Conservation (phyloP, 2,329 filamentous ascomycete genomes). For the Talaromyces marneffei region DNA sequence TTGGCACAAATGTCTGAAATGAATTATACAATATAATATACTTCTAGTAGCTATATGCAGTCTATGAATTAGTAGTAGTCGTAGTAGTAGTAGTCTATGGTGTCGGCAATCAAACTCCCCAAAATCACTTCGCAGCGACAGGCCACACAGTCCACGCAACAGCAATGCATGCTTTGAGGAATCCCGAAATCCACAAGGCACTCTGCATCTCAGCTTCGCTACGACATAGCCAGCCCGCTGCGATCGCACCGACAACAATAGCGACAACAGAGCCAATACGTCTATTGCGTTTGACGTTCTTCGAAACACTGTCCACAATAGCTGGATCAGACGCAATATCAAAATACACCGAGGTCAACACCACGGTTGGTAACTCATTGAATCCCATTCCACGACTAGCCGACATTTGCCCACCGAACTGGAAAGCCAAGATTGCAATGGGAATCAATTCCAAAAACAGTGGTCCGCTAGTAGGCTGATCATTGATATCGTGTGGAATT, state of each 20-base stretch:
- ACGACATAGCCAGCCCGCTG: conserved; percentile 40
- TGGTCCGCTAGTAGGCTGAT: conserved; percentile 21
- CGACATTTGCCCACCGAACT: conserved; percentile 41
- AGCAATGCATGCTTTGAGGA: conserved; percentile 34
- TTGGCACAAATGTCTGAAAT: not conserved
- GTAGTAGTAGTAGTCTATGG: not conserved
- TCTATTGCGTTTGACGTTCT: conserved; percentile 36
- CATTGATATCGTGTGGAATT: conserved; percentile 29
- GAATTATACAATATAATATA: not conserved
- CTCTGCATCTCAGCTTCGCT: conserved; percentile 39
- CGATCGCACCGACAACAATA: conserved; percentile 37
- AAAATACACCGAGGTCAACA: conserved; percentile 43
- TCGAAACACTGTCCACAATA: conserved; percentile 27
- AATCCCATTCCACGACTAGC: conserved; percentile 38
- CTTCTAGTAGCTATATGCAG: not conserved
- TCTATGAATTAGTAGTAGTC: not conserved
- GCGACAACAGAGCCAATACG: conserved; percentile 34
- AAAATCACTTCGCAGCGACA: not conserved
- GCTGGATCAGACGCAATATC: conserved; percentile 41
- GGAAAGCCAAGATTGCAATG: conserved; percentile 40
- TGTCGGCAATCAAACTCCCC: not conserved
- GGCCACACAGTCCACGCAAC: conserved; percentile 37
- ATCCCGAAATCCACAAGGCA: conserved; percentile 40
- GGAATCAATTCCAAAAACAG: conserved; percentile 39
- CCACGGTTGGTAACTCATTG: conserved; percentile 43